Base-by-base conservation (phyloP, 768 basidiomycete genomes). In the Naganishia antarctica region DNA sequence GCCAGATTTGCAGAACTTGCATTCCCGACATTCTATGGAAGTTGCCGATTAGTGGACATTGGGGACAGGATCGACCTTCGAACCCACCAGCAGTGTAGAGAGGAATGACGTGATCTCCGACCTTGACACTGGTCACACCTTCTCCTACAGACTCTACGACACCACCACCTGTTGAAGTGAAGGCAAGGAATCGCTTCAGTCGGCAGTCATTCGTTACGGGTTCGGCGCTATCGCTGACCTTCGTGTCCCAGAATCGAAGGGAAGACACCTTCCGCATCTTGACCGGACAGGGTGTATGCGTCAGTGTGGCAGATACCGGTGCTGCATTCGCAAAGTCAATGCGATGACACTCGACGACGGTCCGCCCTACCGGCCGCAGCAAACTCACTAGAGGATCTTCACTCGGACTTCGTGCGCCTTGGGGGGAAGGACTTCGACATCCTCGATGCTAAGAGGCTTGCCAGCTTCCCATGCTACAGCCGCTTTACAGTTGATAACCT, bases 221-320 rank as follows among this genome's bases (percentile, higher is more conserved):
- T 47, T 61, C 21, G 18, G 13, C 11, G n/a, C 18, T 15, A 4
- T 1, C 23, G 51, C 61, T 57, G 0, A 68, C 93, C 92, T 80
- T 96, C 93, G 75, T 96, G 92, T 31, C 91, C 92, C 65, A 97
- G 85, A 73, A 97, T 91, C 68, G 89, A 86, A 40, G 91, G 92
- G 82, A 93, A 94, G 51, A 87, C 76, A 67, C 92, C 93, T 84
- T 98, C 96, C 45, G 92, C 86, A 77, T 99, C 94, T 78, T 88
- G 88, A 63, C 93, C 92, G 76, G 90, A 92, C 75, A 92, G 87
- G 66, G 91, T 93, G 81, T 93, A 98, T 75, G 93, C 92, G 73
- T 98, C 93, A 61, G 94, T 97, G 79, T 98, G 93, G 80, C 96
- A 99, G 76, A 99, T 88, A 66, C 93, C 96, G 49, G 91, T 96